Evolutionary conservation across 2,329 filamentous ascomycete genomes (phyloP), one percentile per base, ranked within the genome.

Genomic region (Epichloe aotearoae): DNA sequence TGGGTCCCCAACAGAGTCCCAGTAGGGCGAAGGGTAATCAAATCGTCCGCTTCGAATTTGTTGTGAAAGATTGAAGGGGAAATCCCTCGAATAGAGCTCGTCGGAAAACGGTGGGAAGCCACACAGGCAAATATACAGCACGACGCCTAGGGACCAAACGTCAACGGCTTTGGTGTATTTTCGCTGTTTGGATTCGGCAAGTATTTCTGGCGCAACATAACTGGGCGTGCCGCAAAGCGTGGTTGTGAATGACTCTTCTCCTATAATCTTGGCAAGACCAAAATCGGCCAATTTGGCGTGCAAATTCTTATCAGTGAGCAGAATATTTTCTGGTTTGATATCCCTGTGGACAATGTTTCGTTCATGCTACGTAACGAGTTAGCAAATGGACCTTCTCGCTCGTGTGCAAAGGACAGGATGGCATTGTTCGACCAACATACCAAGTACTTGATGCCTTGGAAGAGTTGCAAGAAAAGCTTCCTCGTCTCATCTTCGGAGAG

Each of bases 51-150:
- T 78, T 66, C 86, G 90, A 69, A 95, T 97, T 69, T 97, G 90
- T 59, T 95, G 84, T 2, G 85, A 86, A 43, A 97, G 74, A 0
- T 78, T 88, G 63, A 88, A 96, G 2, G 93, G 93, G 57, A 90
- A 93, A 43, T 95, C 83, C 37, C 69, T 69, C 1, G 82, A 83
- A 68, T 83, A 87, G 0, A 97, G 80, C 68, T 98, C 93, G 61
- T 98, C 93, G 0, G 88, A 95, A 69, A 98, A 98, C 0, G 93
- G 93, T 4, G 91, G 93, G 62, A 97, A 97, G 37, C 93, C 93
- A 64, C 93, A 97, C 5, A 97, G 77, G 64, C 89, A 96, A 59
- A 97, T 97, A 69, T 97, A 98, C 23, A 98, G 75, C 3, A 98
- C 91, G 3, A 98, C 93, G n/a, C 93, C 93, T 1, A 97, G 76